Conservation (phyloP, 2,329 filamentous ascomycete species). For the Exophiala xenobiotica region DNA sequence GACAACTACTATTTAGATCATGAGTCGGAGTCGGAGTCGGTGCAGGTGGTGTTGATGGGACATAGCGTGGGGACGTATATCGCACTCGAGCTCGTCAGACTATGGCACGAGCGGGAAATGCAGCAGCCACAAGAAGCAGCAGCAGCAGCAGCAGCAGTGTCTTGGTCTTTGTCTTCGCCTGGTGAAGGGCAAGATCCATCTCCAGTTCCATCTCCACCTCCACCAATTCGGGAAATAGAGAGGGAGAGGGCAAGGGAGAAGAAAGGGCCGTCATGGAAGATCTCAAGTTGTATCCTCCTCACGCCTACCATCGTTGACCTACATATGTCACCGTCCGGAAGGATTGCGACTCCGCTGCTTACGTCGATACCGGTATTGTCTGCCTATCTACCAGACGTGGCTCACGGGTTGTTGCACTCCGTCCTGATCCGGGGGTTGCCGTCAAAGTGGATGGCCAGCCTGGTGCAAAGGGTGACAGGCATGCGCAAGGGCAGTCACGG, state of each 20-base stretch:
- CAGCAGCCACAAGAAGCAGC: not conserved
- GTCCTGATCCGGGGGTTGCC: slow-evolving; percentile 45
- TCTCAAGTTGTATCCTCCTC: slow-evolving; percentile 60
- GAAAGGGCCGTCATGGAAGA: slow-evolving; percentile 25
- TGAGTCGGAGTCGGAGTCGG: slow-evolving; percentile 24
- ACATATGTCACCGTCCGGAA: slow-evolving; percentile 60
- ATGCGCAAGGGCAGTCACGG: slow-evolving; percentile 42
- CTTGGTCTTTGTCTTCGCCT: no score
- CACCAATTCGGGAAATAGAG: no score
- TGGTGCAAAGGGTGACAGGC: slow-evolving; percentile 46
- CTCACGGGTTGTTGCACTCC: slow-evolving; percentile 42
- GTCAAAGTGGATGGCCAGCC: slow-evolving; percentile 36
- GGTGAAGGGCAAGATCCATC: no score
- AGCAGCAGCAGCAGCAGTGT: no score
- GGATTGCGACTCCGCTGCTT: slow-evolving; percentile 60
- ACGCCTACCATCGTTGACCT: slow-evolving; percentile 76
- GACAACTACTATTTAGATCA: no score
- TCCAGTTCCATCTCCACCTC: no score
- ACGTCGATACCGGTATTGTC: slow-evolving; percentile 50
- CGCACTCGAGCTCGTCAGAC: slow-evolving; percentile 64
- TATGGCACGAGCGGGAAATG: slow-evolving; percentile 46
- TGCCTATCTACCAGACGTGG: slow-evolving; percentile 39
- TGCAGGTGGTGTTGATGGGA: slow-evolving; percentile 63
- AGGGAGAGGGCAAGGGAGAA: not conserved
- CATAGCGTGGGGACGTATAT: slow-evolving; percentile 76